These are phyloP conservation scores for Dactylonectria macrodidyma DNA, from an alignment of 2,329 filamentous ascomycete species.

Conservation along the genomic window DNA sequence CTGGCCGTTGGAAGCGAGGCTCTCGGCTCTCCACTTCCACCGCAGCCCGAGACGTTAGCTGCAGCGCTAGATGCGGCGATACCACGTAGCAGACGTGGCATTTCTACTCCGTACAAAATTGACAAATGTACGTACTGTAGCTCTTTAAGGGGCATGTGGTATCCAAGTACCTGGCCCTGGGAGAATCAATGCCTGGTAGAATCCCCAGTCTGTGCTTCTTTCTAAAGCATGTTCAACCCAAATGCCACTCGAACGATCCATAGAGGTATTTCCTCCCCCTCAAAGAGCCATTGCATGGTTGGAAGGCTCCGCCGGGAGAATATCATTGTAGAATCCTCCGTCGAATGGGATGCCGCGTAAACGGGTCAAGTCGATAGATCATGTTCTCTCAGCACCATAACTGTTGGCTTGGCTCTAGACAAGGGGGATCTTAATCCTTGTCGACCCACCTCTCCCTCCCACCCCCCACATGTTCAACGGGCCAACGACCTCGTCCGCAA, in stretches of 20 bases:
- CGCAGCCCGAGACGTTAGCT: neutral
- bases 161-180: neutral
- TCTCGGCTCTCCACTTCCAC: neutral
- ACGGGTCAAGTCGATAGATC: neutral
- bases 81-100: neutral
- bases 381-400: neutral
- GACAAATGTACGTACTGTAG: neutral
- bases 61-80: neutral
- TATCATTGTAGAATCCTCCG: neutral
- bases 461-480: neutral
- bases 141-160: neutral
- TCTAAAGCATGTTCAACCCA: neutral
- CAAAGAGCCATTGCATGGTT: neutral
- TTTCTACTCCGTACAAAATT: neutral
- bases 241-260: neutral
- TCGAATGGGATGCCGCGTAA: neutral
- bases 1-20: neutral
- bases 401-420: neutral
- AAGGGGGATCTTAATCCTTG: slow-evolving; percentile 2
- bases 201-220: neutral
- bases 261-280: neutral
- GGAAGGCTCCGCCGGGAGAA: neutral
- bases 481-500: neutral
- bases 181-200: neutral
- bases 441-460: too few relatives aligned